Evolutionary conservation across 768 basidiomycete genomes (phyloP).

Genomic region (Symmetrospora coprosmae): DNA sequence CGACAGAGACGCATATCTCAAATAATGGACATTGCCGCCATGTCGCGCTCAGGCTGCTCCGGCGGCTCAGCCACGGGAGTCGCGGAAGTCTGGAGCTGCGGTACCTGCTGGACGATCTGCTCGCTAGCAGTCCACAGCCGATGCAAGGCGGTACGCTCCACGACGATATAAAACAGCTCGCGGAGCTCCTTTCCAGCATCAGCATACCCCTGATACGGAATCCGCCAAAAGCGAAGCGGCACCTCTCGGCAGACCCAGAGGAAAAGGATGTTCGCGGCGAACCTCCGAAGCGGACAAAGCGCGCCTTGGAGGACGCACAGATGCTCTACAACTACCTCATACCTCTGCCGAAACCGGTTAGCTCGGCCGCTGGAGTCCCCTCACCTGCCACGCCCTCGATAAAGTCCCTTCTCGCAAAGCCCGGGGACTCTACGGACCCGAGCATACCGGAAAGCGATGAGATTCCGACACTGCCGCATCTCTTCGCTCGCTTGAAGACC

Average conservation of each 20-base stretch:
- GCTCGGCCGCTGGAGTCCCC: no score
- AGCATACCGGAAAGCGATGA: no score
- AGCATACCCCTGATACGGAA: neutral
- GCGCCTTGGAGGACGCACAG: neutral
- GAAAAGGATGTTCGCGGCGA: neutral
- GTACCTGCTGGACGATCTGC: conserved; percentile 4
- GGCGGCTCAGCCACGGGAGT: neutral
- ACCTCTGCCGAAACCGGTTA: neutral
- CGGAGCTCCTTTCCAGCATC: neutral
- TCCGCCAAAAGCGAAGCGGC: neutral
- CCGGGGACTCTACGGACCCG: no score
- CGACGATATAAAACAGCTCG: neutral
- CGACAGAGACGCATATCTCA: no score
- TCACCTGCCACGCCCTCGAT: no score
- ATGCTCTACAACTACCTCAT: neutral
- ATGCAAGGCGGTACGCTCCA: neutral
- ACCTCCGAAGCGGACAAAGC: neutral
- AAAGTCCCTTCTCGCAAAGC: no score
- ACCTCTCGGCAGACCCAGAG: neutral
- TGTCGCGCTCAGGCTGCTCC: neutral
- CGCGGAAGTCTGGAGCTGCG: conserved; percentile 2
- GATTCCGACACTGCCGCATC: no score
- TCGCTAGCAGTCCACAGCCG: neutral
- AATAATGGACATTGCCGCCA: conserved; percentile 13
- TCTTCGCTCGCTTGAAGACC: no score